A percentile compares a stretch with the other conserved stretches of the same genome.
Evolutionary conservation across 83 land plant genomes (phyloP).

Genomic region (Picea abies): DNA sequence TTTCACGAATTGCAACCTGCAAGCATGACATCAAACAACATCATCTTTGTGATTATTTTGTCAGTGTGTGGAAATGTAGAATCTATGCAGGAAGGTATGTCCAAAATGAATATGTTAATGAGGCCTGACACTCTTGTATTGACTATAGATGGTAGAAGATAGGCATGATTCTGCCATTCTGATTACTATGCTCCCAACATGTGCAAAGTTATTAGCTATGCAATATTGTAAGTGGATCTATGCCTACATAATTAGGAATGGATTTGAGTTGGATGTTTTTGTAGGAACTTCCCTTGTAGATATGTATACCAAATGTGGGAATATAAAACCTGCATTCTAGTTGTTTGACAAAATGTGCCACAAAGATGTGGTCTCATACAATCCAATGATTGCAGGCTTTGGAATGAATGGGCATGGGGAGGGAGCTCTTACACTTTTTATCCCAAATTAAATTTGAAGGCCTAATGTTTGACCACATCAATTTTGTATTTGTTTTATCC

Average conservation of each 20-base stretch:
- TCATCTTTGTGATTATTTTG: conserved; percentile 33
- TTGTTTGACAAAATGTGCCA: too few species aligned
- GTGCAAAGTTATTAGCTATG: conserved; percentile 33
- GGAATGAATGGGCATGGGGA: conserved; percentile 48
- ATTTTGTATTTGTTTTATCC: conserved; percentile 50
- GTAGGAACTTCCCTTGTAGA: conserved; percentile 39
- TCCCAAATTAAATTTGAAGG: conserved; percentile 32
- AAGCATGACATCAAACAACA: conserved; percentile 21
- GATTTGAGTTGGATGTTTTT: conserved; percentile 22
- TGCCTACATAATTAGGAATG: conserved; percentile 26
- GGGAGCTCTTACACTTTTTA: conserved; percentile 32
- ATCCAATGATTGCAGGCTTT: not conserved
- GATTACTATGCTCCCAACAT: conserved; percentile 43
- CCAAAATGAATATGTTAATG: conserved; percentile 24
- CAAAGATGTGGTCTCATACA: too few species aligned
- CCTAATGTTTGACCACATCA: conserved; percentile 36
- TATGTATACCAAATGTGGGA: too few species aligned
- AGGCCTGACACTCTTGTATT: conserved; percentile 44
- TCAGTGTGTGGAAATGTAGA: conserved; percentile 35
- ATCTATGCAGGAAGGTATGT: conserved; percentile 32
- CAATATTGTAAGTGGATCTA: conserved; percentile 39
- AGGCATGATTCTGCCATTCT: conserved; percentile 45
- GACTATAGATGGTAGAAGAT: conserved; percentile 33
- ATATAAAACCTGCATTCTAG: too few species aligned
- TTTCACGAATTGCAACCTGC: conserved; percentile 18